Evolutionary conservation across 1,284 basidiomycete species (phyloP).

Genomic region (Cutaneotrichosporon dermatis): DNA sequence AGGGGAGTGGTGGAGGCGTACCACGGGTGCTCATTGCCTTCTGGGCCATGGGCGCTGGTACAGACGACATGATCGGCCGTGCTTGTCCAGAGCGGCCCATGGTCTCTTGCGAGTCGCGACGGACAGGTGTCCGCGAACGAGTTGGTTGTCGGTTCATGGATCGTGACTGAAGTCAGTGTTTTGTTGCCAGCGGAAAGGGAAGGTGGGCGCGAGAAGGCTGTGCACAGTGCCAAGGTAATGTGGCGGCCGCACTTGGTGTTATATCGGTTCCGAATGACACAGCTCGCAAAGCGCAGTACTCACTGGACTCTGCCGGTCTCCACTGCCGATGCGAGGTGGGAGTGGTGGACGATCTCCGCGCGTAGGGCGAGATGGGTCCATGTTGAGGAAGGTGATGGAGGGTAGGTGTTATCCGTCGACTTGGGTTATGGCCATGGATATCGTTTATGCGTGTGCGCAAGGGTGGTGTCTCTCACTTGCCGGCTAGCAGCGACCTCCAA

Average conservation of each 20-base stretch:
- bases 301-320: background rate
- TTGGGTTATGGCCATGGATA: background rate
- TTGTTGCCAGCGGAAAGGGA: too few relatives aligned
- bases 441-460: too few relatives aligned
- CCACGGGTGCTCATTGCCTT: background rate
- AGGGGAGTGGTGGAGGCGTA: constrained; percentile 12
- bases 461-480: too few relatives aligned
- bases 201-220: background rate
- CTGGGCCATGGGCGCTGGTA: background rate
- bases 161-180: too few relatives aligned
- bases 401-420: background rate
- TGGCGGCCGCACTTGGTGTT: too few relatives aligned
- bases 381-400: background rate
- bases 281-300: background rate
- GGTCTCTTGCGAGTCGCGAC: background rate
- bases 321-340: background rate
- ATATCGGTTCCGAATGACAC: too few relatives aligned
- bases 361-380: background rate
- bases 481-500: too few relatives aligned
- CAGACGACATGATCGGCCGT: background rate
- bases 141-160: too few relatives aligned
- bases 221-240: background rate
- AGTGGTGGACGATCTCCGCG: background rate
- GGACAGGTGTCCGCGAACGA: background rate
- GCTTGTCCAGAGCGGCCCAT: background rate